Conservation (phyloP, 352 stramenopile species). For the Globisporangium middletonii region DNA sequence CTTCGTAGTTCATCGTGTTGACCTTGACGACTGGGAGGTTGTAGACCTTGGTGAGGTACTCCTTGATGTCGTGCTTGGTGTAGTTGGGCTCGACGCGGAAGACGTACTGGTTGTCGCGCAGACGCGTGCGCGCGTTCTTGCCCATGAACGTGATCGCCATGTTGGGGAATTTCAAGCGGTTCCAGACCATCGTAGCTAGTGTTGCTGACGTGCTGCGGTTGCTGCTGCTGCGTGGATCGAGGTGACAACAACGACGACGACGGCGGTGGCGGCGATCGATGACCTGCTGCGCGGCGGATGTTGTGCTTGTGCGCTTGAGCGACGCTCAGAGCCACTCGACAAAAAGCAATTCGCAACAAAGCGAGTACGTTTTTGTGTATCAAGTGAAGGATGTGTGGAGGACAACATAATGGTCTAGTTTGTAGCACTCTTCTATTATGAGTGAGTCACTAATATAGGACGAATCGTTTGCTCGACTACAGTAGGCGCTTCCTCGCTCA, state of each 20-base stretch:
- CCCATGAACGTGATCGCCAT: constrained; percentile 86
- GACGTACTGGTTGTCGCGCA: constrained; percentile 81
- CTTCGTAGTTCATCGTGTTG: constrained; percentile 94
- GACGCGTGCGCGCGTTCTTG: constrained; percentile 71
- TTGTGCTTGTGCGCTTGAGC: neutral
- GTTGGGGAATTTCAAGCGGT: constrained; percentile 81
- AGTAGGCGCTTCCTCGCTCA: neutral
- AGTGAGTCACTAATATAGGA: neutral
- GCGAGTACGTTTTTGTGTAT: too few relatives aligned
- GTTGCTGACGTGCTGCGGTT: constrained; percentile 3
- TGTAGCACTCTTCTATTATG: neutral
- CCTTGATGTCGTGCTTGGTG: constrained; percentile 97
- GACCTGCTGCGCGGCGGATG: neutral
- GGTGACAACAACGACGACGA: neutral
- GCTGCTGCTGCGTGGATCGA: neutral
- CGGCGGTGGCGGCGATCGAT: too few relatives aligned
- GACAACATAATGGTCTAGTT: neutral
- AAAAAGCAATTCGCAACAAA: neutral
- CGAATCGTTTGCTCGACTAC: too few relatives aligned
- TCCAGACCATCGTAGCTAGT: constrained; percentile 69
- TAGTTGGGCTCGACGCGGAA: constrained; percentile 94
- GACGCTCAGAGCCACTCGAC: neutral
- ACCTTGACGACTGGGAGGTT: constrained; percentile 92
- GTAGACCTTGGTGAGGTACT: constrained; percentile 97
- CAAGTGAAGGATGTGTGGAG: too few relatives aligned